Base-by-base conservation (phyloP, 306 rosid genomes). In the Oemleria cerasiformis region DNA sequence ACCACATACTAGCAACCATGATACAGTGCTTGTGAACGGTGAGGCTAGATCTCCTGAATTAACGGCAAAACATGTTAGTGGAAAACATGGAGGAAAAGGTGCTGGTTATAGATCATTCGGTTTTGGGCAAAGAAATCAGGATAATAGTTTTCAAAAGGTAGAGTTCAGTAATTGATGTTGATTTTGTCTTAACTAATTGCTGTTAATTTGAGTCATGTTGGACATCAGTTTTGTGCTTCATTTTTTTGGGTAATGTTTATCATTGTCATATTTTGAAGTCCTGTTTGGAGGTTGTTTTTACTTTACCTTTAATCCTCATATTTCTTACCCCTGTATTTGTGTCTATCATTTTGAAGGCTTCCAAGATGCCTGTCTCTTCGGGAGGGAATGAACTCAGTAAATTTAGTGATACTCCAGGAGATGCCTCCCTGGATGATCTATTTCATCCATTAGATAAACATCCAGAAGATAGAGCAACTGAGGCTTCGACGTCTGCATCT, bases 391-490 rank as follows among this genome's bases (percentile, higher is more conserved):
- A 86, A 78, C 82, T 95, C 60, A 95, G 97, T 84, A 87, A 87
- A 73, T 95, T 95, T 81, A 95, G 97, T 75, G 99, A 95, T 79
- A 89, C 96, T 73, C 99, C 99, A 39, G 97, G 99, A 78, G 99
- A 95, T 88, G 96, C 97, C 13, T 91, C 87, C 75, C 82, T 95
- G 79, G 97, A 95, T 73, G 99, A 95, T 86, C 76, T 95, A 78
- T 95, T 94, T 85, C 93, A 80, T 69, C 92, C 96, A 9, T 77
- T 80, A 80, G 97, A 91, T 63, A 91, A 85, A 73, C 89, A 77
- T 73, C 77, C 86, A 7, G 92, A 84, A 57, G 92, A 86, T 75
- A 84, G 66, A 54, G 84, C 80, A 25, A 78, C 83, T 48, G 96
- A 84, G 82, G 92, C 99, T 13, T 95, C 99, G 72, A 86, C 97